phyloP scores from a whole-genome alignment of 2,329 filamentous ascomycete genomes.

The Chrysoporthe cubensis region DNA sequence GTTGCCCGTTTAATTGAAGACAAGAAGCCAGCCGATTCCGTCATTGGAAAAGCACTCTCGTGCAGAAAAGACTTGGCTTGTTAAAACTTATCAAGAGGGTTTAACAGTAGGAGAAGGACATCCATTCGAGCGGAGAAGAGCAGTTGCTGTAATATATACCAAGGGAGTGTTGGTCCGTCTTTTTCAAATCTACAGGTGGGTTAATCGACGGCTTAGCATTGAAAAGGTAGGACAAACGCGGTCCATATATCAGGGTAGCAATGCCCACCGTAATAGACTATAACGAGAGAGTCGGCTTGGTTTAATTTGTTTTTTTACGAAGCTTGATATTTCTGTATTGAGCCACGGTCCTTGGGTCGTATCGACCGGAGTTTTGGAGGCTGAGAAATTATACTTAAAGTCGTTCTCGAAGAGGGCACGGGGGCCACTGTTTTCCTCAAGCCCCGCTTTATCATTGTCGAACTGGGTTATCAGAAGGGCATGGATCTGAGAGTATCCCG shows the following conservation, averaged over 20 bases:
- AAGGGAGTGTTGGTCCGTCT: background rate
- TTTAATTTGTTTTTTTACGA: background rate
- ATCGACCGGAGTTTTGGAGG: background rate
- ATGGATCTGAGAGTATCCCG: background rate
- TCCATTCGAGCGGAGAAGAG: background rate
- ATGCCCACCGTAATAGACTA: background rate
- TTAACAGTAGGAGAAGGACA: background rate
- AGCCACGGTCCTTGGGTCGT: background rate
- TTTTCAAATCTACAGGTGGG: background rate
- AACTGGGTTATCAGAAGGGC: background rate
- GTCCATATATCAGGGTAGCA: background rate
- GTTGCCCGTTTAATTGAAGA: too few species aligned
- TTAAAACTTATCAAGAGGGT: too few species aligned
- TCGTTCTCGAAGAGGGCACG: background rate
- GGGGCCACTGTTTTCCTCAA: background rate
- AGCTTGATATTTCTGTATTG: background rate
- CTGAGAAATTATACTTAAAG: background rate
- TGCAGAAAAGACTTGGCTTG: too few species aligned
- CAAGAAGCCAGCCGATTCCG: too few species aligned
- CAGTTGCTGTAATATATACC: background rate
- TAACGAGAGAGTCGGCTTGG: background rate
- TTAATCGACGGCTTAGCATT: background rate
- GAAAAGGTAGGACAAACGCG: background rate
- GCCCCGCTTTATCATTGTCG: background rate
- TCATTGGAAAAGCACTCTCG: too few species aligned